Percentiles rank a stretch among this genome's conserved stretches.
Conservation (phyloP, 495 filamentous ascomycete species). For the Xylaria flabelliformis region DNA sequence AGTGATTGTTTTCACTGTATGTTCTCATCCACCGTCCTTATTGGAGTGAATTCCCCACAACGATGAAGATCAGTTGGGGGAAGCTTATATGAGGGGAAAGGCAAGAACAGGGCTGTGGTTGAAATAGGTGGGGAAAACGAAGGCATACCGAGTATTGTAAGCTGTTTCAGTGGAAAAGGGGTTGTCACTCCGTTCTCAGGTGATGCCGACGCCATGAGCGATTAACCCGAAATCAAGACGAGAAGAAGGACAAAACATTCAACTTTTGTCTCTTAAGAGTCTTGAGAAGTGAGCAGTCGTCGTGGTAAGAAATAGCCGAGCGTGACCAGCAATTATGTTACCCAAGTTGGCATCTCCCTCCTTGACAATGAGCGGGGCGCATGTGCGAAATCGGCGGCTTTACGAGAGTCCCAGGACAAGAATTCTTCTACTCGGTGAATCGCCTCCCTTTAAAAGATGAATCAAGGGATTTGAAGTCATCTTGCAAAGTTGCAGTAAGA, state of each 20-base stretch:
- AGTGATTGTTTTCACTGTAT: not conserved
- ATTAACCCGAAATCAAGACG: not conserved
- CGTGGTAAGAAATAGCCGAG: not conserved
- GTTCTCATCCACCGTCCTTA: not conserved
- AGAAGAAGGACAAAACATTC: not conserved
- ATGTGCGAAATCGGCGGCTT: slow-evolving; percentile 23
- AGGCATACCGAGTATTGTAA: slow-evolving; percentile 44
- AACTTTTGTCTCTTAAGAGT: not conserved
- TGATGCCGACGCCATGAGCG: slow-evolving; percentile 20
- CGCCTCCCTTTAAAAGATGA: not conserved
- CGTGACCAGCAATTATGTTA: not conserved
- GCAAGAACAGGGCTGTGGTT: not conserved
- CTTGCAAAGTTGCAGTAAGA: not conserved
- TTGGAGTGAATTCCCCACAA: not conserved
- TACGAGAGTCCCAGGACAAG: not conserved
- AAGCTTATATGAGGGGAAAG: not conserved
- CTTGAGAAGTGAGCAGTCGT: not conserved
- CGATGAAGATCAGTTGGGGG: not conserved
- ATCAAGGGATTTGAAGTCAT: not conserved
- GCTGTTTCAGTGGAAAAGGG: slow-evolving; percentile 41
- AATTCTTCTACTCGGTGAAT: not conserved
- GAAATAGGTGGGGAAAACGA: not conserved
- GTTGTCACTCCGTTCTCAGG: slow-evolving; percentile 18
- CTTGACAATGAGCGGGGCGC: slow-evolving; percentile 15
- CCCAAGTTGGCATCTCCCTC: not conserved